Percentiles rank a stretch among this genome's conserved stretches.
These are phyloP conservation scores for Neospora caninum DNA, from an alignment of 169 alveolate species.

Conservation along the genomic window DNA sequence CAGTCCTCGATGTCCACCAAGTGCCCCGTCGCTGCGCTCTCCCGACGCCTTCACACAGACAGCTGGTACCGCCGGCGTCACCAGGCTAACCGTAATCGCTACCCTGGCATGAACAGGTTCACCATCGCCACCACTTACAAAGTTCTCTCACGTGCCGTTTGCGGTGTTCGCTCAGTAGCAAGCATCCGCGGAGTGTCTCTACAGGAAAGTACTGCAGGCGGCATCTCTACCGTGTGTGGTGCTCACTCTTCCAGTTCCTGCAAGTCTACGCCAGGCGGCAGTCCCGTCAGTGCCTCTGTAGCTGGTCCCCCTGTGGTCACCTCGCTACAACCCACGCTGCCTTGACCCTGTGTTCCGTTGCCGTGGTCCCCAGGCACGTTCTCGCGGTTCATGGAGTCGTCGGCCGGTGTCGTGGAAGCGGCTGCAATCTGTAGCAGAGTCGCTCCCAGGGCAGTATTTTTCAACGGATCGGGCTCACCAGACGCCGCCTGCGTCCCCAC, in stretches of 20 bases:
- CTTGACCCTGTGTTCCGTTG: neutral
- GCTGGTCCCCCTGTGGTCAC: neutral
- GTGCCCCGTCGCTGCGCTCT: too few relatives aligned
- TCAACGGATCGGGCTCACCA: neutral
- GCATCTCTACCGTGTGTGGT: neutral
- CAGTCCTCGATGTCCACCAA: too few relatives aligned
- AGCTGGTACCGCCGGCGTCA: too few relatives aligned
- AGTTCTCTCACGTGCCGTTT: too few relatives aligned
- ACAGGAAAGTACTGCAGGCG: neutral
- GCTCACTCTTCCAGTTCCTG: conserved; percentile 13
- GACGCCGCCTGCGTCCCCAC: neutral
- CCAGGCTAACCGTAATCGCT: too few relatives aligned
- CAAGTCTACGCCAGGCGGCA: conserved; percentile 20
- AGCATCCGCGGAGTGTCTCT: neutral
- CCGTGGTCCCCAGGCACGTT: neutral
- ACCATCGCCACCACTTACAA: too few relatives aligned
- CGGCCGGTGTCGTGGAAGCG: neutral
- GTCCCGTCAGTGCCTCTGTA: neutral
- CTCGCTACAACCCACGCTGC: neutral
- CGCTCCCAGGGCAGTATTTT: neutral
- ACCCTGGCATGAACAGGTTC: too few relatives aligned
- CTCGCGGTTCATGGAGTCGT: neutral
- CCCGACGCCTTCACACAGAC: too few relatives aligned
- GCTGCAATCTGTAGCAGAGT: neutral
- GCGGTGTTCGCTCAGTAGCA: too few relatives aligned